A percentile compares a stretch with the other conserved stretches of the same genome.
Evolutionary conservation across 2,329 filamentous ascomycete genomes (phyloP).

Genomic region (Talaromyces sp.): DNA sequence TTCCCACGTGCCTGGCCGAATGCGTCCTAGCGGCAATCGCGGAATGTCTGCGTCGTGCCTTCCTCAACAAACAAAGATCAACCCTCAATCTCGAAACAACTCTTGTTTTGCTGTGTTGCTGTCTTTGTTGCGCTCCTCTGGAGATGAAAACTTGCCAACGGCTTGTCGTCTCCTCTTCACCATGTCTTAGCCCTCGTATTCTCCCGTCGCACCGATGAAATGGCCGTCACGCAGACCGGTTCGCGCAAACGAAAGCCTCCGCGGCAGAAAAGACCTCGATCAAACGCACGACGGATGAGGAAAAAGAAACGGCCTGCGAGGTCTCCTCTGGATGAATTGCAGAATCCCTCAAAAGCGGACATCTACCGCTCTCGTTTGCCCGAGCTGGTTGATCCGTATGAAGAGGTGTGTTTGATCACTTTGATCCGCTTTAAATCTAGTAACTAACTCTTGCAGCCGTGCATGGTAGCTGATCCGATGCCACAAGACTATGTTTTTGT

Average conservation of each 20-base stretch:
- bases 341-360: constrained; percentile 4
- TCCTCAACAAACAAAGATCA: neutral
- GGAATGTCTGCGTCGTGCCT: neutral
- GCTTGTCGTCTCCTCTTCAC: neutral
- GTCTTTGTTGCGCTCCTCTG: neutral
- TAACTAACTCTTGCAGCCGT: constrained; percentile 23
- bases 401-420: constrained; percentile 18
- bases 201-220: neutral
- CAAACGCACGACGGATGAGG: neutral
- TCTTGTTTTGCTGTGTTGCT: too few species aligned
- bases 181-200: neutral
- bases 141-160: neutral
- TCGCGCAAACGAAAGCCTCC: neutral
- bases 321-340: constrained; percentile 1
- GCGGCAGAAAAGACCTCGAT: neutral
- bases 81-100: neutral
- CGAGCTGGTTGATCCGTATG: constrained; percentile 19
- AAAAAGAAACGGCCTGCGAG: neutral
- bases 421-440: too few species aligned
- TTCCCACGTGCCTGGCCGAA: neutral
- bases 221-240: neutral
- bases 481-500: constrained; percentile 34
- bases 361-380: constrained; percentile 11
- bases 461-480: constrained; percentile 21
- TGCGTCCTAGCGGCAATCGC: neutral